These are phyloP conservation scores for Taphrina confusa DNA, from an alignment of 1,139 yeast species.

Conservation along the genomic window DNA sequence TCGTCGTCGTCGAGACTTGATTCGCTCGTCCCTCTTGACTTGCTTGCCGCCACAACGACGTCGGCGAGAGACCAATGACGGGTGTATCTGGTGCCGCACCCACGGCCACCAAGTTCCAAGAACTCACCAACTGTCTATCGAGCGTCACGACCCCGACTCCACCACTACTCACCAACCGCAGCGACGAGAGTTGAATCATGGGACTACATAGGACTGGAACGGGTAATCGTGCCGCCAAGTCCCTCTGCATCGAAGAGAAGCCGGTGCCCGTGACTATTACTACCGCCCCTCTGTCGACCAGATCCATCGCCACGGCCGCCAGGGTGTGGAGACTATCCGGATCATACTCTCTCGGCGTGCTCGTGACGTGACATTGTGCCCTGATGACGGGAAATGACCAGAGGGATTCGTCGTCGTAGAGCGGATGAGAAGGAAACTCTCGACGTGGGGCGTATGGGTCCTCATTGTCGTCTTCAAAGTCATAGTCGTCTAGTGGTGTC, in stretches of 20 bases:
- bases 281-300: constrained; percentile 30
- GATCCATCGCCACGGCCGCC: constrained; percentile 15
- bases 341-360: constrained; percentile 27
- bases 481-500: constrained; percentile 7
- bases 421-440: constrained; percentile 15
- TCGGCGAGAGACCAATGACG: constrained; percentile 22
- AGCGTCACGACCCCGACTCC: constrained; percentile 28
- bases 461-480: too few species aligned
- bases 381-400: constrained; percentile 21
- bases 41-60: constrained; percentile 23
- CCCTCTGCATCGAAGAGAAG: constrained; percentile 26
- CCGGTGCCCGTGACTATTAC: constrained; percentile 30
- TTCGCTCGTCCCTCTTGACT: too few species aligned
- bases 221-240: constrained; percentile 14
- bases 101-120: constrained; percentile 29
- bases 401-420: constrained; percentile 6
- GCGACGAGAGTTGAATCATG: constrained; percentile 27
- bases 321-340: constrained; percentile 23
- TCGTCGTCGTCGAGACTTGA: too few species aligned
- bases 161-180: constrained; percentile 14
- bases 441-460: not conserved
- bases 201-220: constrained; percentile 25
- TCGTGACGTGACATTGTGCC: constrained; percentile 17
- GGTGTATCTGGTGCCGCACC: constrained; percentile 32
- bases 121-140: constrained; percentile 23